A percentile compares a stretch with the other conserved stretches of the same genome.
Evolutionary conservation across 208 protist species (phyloP).

Genomic region (Leptomonas seymouri): DNA sequence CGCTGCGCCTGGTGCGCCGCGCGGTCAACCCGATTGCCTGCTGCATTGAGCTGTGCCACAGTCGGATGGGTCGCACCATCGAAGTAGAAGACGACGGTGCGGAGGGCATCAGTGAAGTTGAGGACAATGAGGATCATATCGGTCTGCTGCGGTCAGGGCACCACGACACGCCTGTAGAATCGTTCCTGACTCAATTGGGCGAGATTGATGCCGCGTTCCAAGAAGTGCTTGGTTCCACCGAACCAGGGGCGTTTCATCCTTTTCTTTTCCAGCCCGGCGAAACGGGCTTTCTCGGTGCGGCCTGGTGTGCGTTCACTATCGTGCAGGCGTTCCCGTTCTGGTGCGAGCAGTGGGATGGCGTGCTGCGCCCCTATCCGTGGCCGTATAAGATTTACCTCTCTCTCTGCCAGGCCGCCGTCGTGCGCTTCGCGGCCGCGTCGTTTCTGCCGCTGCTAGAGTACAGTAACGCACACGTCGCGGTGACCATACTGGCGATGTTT

Average conservation of each 20-base stretch:
- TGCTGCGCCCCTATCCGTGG: conserved; percentile 46
- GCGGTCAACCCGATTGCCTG: background rate
- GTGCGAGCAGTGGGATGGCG: conserved; percentile 68
- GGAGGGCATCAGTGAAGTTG: background rate
- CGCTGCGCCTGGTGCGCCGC: conserved; percentile 16
- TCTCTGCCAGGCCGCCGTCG: conserved; percentile 64
- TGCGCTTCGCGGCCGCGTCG: conserved; percentile 73
- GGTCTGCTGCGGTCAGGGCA: conserved; percentile 10
- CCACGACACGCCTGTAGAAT: background rate
- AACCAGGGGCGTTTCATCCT: conserved; percentile 65
- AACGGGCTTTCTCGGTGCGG: conserved; percentile 51
- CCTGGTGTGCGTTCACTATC: conserved; percentile 60
- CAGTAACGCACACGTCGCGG: conserved; percentile 71
- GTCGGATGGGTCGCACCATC: background rate
- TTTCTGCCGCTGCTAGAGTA: conserved; percentile 71
- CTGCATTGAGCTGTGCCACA: conserved; percentile 3
- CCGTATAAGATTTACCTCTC: conserved; percentile 75
- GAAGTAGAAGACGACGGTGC: no score
- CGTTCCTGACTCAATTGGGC: conserved; percentile 5
- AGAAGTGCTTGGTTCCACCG: conserved; percentile 48
- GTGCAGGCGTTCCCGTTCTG: conserved; percentile 65
- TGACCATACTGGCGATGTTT: conserved; percentile 81
- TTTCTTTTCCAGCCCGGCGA: conserved; percentile 72
- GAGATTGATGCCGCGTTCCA: conserved; percentile 55
- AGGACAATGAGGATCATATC: conserved; percentile 3